Evolutionary conservation across 2,329 filamentous ascomycete genomes (phyloP), one percentile per base, ranked within the genome.

Genomic region (Xylariaceae sp.): DNA sequence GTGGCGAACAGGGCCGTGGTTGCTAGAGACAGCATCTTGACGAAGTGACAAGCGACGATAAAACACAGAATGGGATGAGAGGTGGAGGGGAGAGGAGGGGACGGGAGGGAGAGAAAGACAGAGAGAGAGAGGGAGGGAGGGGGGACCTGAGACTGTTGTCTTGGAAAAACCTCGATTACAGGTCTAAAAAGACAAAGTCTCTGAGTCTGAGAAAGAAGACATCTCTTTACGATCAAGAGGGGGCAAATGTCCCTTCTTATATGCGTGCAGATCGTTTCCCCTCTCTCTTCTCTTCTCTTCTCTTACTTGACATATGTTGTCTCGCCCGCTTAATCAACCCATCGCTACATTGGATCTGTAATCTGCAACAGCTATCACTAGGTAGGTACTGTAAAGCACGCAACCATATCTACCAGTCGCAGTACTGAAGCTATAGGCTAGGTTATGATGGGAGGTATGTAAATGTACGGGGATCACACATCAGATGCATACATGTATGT

Each of bases 1-100:
- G 53, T 47, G 39, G 50, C 54, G 44, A 55, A 54, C 36, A 57
- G 43, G 33, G 47, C 39, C n/a, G n/a, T n/a, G 14, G 41, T 41
- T 27, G 51, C 27, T 31, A 53, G 19, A 18, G 50, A 48, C 40
- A 48, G 38, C 54, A 57, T 56, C 33, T 29, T 49, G 47, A 41
- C 38, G 38, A 29, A 23, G 36, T 19, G 13, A 15, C 26, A 16
- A 21, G 13, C n/a, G 32, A 34, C 29, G 41, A 41, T 30, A 30
- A 44, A 41, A 40, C 26, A 29, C 15, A 15, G 11, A 24, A 24
- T 11, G 6, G 7, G 21, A 24, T 29, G 24, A 18, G 35, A 23
- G 13, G 23, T 24, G 36, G 30, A 23, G 29, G 17, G 37, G 31
- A 29, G 29, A 38, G 37, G 34, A 38, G 7, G 21, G 11, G 21